These are phyloP conservation scores for Vigna radiata DNA, from an alignment of 306 rosid genomes.

Conservation along the genomic window DNA sequence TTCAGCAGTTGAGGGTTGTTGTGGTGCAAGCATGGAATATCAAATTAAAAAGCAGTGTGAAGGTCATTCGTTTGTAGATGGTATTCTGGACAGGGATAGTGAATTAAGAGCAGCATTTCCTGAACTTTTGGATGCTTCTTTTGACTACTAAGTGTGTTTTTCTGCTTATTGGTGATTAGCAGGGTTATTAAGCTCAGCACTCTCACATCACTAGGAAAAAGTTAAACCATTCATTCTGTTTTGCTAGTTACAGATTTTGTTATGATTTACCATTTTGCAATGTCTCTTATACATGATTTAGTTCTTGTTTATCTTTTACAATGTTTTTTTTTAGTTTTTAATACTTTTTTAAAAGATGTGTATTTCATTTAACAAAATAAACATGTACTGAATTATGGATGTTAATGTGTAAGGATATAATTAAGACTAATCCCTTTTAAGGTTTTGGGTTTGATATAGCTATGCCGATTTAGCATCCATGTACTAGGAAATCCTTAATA, in stretches of 20 bases:
- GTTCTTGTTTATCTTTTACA: not conserved
- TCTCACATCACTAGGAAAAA: not conserved
- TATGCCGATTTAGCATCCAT: no score
- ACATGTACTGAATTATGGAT: not conserved
- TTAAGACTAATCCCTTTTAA: not conserved
- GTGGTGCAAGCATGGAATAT: constrained; percentile 47
- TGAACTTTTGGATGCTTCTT: constrained; percentile 68
- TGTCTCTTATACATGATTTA: not conserved
- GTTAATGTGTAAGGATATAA: not conserved
- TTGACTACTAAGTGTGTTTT: constrained; percentile 54
- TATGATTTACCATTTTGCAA: constrained; percentile 2
- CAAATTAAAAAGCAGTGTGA: constrained; percentile 46
- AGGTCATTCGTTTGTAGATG: constrained; percentile 71
- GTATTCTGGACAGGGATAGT: constrained; percentile 74
- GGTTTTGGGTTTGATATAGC: not conserved
- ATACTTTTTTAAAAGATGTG: no score
- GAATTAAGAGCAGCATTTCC: constrained; percentile 81
- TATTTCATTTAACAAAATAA: not conserved
- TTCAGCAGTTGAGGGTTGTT: constrained; percentile 33
- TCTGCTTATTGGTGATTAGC: not conserved
- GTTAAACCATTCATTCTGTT: not conserved
- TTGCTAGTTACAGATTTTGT: constrained; percentile 1
- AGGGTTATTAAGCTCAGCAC: constrained; percentile 11
- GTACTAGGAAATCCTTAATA: not conserved
- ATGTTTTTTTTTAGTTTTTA: no score